Evolutionary conservation across 768 basidiomycete species (phyloP), one percentile per base, ranked within the genome.

Genomic region (Lactarius quietus): DNA sequence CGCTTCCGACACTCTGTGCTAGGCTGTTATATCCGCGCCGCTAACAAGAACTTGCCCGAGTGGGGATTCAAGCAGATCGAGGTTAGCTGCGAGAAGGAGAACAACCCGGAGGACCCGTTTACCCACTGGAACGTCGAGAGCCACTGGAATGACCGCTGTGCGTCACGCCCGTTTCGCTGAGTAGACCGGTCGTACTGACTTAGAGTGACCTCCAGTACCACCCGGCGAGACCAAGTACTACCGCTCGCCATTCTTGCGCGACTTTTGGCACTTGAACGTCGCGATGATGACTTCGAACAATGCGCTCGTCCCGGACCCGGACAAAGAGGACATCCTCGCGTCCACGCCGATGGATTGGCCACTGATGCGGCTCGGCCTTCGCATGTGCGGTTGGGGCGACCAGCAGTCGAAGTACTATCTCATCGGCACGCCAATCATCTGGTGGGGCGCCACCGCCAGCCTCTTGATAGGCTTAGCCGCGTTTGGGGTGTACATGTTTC

Each of bases 281-380:
- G 97, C 95, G 9, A 99, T 99, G 97, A 95, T 95, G 93, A 97
- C 96, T 0, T 98, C 97, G 6, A 99, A 99, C 80, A 99, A 99
- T 73, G 96, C 97, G 0, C 88, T 99, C 61, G 76, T 98, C 45
- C 97, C 97, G 1, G 95, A 99, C 72, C 94, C 96, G 0, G 97
- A 99, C 81, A 98, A 98, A 78, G 93, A 96, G 71, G 97, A 99
- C 74, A 93, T 98, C 73, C 86, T 99, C 59, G 97, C 96, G 0
- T 96, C 94, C 38, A 86, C 84, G 70, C 95, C 96, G 0, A 83
- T 84, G 43, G 95, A 98, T 72, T 99, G 97, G 96, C 96, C 96
- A 0, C 87, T 91, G 78, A 80, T 98, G 45, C 86, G 86, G 54
- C 82, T 95, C 18, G 96, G 96, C 28, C 76, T 99, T 73, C 84